Evolutionary conservation across 768 basidiomycete genomes (phyloP).

Genomic region (Calvatia gigantea): DNA sequence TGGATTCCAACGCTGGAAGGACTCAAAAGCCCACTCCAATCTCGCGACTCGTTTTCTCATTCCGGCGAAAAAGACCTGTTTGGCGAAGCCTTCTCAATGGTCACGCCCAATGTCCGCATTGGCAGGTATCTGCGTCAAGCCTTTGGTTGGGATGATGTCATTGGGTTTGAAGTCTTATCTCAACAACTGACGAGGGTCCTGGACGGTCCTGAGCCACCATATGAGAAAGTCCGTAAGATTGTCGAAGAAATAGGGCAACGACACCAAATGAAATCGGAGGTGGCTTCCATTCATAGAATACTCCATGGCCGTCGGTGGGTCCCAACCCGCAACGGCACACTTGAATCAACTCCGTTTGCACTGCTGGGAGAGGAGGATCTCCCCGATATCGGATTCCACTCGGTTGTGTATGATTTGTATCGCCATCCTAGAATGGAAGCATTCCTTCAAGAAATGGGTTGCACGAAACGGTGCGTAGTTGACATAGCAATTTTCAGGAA

Average conservation of each 20-base stretch:
- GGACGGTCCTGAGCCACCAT: slow-evolving; percentile 1
- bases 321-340: slow-evolving; percentile 23
- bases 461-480: slow-evolving; percentile 30
- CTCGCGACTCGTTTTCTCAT: slow-evolving; percentile 22
- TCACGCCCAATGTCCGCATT: slow-evolving; percentile 23
- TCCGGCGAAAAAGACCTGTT: slow-evolving; percentile 27
- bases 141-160: slow-evolving; percentile 37
- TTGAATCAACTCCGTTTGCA: slow-evolving; percentile 19
- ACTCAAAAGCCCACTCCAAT: slow-evolving; percentile 24
- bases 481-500: background rate
- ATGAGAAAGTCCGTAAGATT: slow-evolving; percentile 20
- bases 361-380: slow-evolving; percentile 17
- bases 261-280: slow-evolving; percentile 15
- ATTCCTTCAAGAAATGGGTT: slow-evolving; percentile 34
- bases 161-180: slow-evolving; percentile 26
- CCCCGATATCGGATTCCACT: slow-evolving; percentile 23
- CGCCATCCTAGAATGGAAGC: slow-evolving; percentile 15
- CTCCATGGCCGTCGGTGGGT: slow-evolving; percentile 29
- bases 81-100: slow-evolving; percentile 33
- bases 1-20: slow-evolving; percentile 40
- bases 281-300: slow-evolving; percentile 14
- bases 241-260: slow-evolving; percentile 28
- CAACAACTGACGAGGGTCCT: slow-evolving; percentile 29
- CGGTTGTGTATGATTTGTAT: slow-evolving; percentile 18
- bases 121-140: slow-evolving; percentile 25